These are phyloP conservation scores for Thermothelomyces thermophilus DNA, from an alignment of 2,329 filamentous ascomycete genomes.

Conservation along the genomic window DNA sequence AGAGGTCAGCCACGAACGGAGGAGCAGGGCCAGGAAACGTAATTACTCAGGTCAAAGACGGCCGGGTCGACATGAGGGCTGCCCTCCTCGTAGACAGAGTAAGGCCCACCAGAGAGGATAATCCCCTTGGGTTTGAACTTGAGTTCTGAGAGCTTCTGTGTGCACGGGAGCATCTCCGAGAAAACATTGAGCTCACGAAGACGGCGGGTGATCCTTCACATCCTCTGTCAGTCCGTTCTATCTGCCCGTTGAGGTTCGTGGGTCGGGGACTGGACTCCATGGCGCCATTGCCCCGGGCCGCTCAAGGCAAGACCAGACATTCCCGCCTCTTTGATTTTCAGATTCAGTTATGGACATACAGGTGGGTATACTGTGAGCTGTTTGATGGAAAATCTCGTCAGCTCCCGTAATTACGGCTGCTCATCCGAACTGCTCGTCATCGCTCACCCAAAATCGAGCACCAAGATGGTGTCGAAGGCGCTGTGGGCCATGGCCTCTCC, in stretches of 20 bases:
- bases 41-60: conserved; percentile 62
- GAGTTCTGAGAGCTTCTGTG: conserved; percentile 70
- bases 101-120: conserved; percentile 54
- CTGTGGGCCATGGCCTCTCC: conserved; percentile 20
- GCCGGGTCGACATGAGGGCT: conserved; percentile 62
- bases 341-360: conserved; percentile 17
- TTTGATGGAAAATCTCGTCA: conserved; percentile 4
- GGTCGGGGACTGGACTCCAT: no score
- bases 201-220: conserved; percentile 20
- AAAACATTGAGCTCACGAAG: conserved; percentile 40
- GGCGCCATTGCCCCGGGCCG: no score
- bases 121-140: conserved; percentile 77
- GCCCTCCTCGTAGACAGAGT: conserved; percentile 72
- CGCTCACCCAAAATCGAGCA: conserved; percentile 23
- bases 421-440: background rate
- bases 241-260: no score
- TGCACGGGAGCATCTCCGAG: conserved; percentile 84
- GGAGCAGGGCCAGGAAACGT: conserved; percentile 39
- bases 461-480: conserved; percentile 23
- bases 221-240: no score
- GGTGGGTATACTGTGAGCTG: conserved; percentile 21
- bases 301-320: background rate
- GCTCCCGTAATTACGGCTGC: background rate
- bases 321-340: background rate
- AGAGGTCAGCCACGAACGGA: conserved; percentile 20